Base-by-base conservation (phyloP, 1,139 yeast genomes). In the Meyerozyma guilliermondii region DNA sequence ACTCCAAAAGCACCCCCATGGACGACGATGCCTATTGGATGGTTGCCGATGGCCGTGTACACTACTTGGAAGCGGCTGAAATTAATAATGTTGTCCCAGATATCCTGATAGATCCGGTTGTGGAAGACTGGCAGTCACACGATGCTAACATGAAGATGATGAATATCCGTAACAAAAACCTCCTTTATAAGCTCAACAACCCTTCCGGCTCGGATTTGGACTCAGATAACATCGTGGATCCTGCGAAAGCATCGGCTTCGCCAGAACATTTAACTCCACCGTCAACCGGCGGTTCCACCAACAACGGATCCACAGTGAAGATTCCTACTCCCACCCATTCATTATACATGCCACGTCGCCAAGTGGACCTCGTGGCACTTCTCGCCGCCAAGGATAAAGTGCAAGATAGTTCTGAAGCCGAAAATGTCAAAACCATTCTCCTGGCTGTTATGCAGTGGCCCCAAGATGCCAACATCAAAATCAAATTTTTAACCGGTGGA, bases 401-500 rank as follows among this genome's bases (percentile, higher is more conserved):
- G 4, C 36, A 33, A 13, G 24, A 33, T 14, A 11, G 24, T 9
- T 9, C 36, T 6, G 36, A 33, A 9, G 14, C 24, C 4, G 24
- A 22, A 11, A 17, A 33, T 16, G 36, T 33, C 10, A 17, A 20
- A 14, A 4, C 24, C 24, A 13, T 33, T 8, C 36, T 33, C 9
- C 24, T 17, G 16, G 9, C 24, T 7, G 36, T 33, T 5, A 46
- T 16, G 30, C 11, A 10, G 2, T 71, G 77, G 77, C 41, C 44
- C 1, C 47, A 54, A 11, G 42, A 46, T 1, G 45, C 46, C 3
- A 43, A 59, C 11, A 64, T 73, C n/a, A 28, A 46, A 4, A 60
- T 71, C 34, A 58, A 60, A 41, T 64, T 66, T 47, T 65, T 85
- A 40, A 83, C 86, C 3, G 95, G 94, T 3, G 95, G 95, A 7